These are phyloP conservation scores for Pugionium cornutum DNA, from an alignment of 345 rosid genomes.

Conservation along the genomic window DNA sequence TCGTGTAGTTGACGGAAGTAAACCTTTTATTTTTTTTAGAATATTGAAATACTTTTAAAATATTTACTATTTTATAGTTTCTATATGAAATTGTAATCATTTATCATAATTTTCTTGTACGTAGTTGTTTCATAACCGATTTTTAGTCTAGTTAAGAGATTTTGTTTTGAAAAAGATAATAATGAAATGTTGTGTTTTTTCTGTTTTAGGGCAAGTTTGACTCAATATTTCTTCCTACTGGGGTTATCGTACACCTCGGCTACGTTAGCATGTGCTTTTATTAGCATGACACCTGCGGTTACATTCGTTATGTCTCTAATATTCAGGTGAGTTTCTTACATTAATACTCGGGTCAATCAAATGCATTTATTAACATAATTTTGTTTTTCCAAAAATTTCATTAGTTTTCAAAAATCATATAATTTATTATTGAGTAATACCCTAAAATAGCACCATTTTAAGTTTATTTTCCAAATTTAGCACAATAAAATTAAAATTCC, in stretches of 20 bases:
- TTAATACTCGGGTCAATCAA: too few species aligned
- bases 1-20: too few species aligned
- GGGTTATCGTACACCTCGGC: slow-evolving; percentile 76
- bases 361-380: too few species aligned
- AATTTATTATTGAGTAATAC: too few species aligned
- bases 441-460: too few species aligned
- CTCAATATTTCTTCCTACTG: slow-evolving; percentile 63
- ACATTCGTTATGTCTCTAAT: slow-evolving; percentile 71
- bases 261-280: slow-evolving; percentile 64
- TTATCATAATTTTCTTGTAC: not conserved
- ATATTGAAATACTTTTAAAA: too few species aligned
- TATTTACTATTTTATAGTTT: too few species aligned
- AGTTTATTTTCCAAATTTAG: too few species aligned
- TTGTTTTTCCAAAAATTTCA: too few species aligned
- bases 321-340: slow-evolving; percentile 46
- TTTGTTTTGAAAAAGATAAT: not conserved
- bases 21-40: too few species aligned
- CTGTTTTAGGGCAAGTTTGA: slow-evolving; percentile 58
- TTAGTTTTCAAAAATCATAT: too few species aligned
- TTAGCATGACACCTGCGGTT: slow-evolving; percentile 64
- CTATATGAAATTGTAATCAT: not conserved
- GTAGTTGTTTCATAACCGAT: not conserved
- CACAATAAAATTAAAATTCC: too few species aligned
- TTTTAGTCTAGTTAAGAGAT: not conserved
- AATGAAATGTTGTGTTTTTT: not conserved